Base-by-base conservation (phyloP, 2,329 filamentous ascomycete species). In the Hypocreales sp. region DNA sequence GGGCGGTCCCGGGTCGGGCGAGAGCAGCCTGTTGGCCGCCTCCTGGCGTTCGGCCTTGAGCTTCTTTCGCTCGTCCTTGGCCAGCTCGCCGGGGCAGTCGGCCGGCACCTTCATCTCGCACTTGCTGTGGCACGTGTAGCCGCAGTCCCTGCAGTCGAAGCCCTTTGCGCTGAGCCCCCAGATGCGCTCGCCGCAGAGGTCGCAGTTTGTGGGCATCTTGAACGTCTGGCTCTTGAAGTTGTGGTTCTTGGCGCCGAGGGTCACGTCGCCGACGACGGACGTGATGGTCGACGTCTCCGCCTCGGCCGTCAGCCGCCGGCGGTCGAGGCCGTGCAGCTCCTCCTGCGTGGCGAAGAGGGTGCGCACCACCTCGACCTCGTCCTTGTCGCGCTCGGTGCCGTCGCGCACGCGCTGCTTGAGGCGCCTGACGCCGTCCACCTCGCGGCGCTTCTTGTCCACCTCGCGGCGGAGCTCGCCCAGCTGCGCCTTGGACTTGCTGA, bases 201-300 rank as follows among this genome's bases (percentile, higher is more conserved):
- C 90, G 56, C 90, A 98, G 49, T 95, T 95, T 5, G 90, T 98
- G 0, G 92, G 92, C 34, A 98, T 93, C 52, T 95, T 95, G 65
- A 95, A 98, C 0, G 90, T 95, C 47, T 95, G 84, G n/a, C 82
- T 75, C 55, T 92, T 93, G 67, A 98, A 98, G 45, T 92, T 90
- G 60, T 98, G 90, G 45, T 86, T 93, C 49, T 83, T 83, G 8
- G 86, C 86, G 12, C 87, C 87, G 13, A 93, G 61, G 2, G 86
- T 93, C 29, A 98, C 69, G 47, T 98, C 90, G 20, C 90, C 90
- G 3, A 94, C 87, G 0, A 75, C 80, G 8, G 75, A 64, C n/a
- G 83, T 87, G 45, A 98, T 92, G 3, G 86, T 93, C 2, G 79
- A 78, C 7, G 86, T 86, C 54, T 98, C 90, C 11, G 94, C 79